Evolutionary conservation across 495 filamentous ascomycete genomes (phyloP), one percentile per base, ranked within the genome.

Genomic region (Clavariopsis aquatica): DNA sequence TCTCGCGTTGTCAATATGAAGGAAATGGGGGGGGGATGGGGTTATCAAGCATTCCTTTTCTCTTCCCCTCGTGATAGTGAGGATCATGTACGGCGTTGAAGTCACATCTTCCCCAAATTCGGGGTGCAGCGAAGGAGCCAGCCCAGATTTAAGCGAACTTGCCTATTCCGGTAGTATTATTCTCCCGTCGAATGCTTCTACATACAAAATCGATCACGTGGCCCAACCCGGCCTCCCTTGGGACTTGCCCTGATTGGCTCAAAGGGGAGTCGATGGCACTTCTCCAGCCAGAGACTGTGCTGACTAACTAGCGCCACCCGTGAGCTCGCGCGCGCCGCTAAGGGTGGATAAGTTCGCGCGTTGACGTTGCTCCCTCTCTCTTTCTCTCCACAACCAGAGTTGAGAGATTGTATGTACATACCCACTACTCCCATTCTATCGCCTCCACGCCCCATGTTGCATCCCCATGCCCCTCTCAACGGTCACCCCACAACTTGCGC

Each of bases 331-430:
- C 47, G 20, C 26, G 43, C 27, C 53, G 53, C 53, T 27, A 27
- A 6, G 10, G 52, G 24, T 24, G 24, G 15, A 26, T 57, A 24
- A 57, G 31, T 28, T 38, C 17, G 22, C 47, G 47, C 58, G 58
- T 62, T 31, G 24, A 1, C 55, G 26, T 19, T 41, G 10, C 38
- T 27, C 22, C 10, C 58, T 53, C n/a, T 53, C 47, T 19, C 38
- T 36, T 62, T 28, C 57, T 28, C 47, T 49, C 31, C 58, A 31
- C 46, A 49, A 60, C 57, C 46, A 20, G 20, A 34, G 24, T 12
- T 22, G 55, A 57, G 55, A 27, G 55, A 36, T 36, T 43, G 55
- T 57, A 57, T 26, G 55, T 57, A n/a, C n/a, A n/a, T n/a, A n/a
- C n/a, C n/a, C n/a, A n/a, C n/a, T n/a, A n/a, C n/a, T n/a, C n/a